Evolutionary conservation across 176 grass and related monocot species (phyloP), one percentile per base, ranked within the genome.

Genomic region (Areca catechu): DNA sequence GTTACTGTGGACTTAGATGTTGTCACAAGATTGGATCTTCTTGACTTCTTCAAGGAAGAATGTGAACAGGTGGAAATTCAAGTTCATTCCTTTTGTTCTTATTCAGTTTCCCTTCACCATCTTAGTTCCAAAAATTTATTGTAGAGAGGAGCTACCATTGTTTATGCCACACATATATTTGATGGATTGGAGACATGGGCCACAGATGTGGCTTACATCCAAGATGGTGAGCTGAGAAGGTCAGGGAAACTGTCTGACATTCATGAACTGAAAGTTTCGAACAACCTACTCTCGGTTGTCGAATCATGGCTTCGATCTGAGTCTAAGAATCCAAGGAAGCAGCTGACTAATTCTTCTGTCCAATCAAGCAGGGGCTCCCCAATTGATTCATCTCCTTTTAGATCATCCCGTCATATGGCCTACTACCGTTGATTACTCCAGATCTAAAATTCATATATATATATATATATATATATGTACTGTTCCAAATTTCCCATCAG

Each of bases 41-140:
- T 97, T 2, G 83, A 88, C 15, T 97, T 97, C 78, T 97, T 91
- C 64, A 97, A 78, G 74, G 93, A 97, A 82, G 92, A 97, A 54
- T 91, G 92, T 21, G 83, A 97, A 56, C 74, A 85, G 80, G 86
- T 90, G 79, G 34, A 9, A 17, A 2, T 50, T 65, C 53, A 23
- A 22, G 56, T 70, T 54, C 52, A 19, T n/a, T 47, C 7, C 16
- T 16, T 23, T 57, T 24, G 14, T 23, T 62, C 7, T 53, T 53
- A 54, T 9, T 79, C 56, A 15, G 4, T 76, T 63, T 29, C 48
- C 20, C 9, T 51, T 60, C 2, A 51, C 48, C 6, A 28, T 28
- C 27, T 69, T 49, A 71, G 60, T 24, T 4, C 15, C 20, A 21
- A 30, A 59, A 0, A n/a, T 54, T 29, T 4, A 0, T 49, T 57